Evolutionary conservation across 495 filamentous ascomycete genomes (phyloP), one percentile per base, ranked within the genome.

Genomic region (Thozetella sp.): DNA sequence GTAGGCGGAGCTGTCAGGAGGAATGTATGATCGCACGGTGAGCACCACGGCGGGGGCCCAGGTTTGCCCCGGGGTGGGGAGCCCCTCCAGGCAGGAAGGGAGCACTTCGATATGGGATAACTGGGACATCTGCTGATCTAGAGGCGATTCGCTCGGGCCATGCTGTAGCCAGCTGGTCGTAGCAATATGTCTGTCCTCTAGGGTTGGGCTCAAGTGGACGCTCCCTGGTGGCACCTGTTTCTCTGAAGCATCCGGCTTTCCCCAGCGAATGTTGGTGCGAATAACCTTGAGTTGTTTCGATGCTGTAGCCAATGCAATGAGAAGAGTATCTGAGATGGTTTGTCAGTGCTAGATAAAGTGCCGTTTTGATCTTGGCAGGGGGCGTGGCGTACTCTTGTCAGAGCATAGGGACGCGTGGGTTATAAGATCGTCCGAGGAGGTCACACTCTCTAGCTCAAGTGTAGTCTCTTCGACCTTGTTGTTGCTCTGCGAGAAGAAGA

Each of bases 371-470:
- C 2, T 54, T 51, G 13, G 17, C 52, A 54, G 56, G 22, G 12
- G 27, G 45, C 30, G 46, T 17, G 22, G 55, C 72, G 61, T 76
- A 90, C 86, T 81, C 72, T 81, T 88, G 46, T 93, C 91, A 12
- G 88, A 84, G 58, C 88, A 88, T 57, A 95, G 77, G 15, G 93
- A 83, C 2, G 92, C 91, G 74, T 97, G 93, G 2, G 91, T 93
- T 30, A 96, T 79, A 17, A 90, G 64, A 52, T 92, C 86, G 53
- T 89, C 84, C 12, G 86, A 88, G 12, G 85, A 84, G 12, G 82
- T 80, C 25, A 89, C 80, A 62, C 82, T 88, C 62, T 93, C 91
- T 30, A 95, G 65, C 57, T 93, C 87, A 2, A 86, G 73, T 13
- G 80, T 81, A 2, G 85, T 81, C 62, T 93, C 88, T 50, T 86